Percentiles rank a stretch among this genome's conserved stretches.
Evolutionary conservation across 2,329 filamentous ascomycete genomes (phyloP).

Genomic region (Thelonectria rubi): DNA sequence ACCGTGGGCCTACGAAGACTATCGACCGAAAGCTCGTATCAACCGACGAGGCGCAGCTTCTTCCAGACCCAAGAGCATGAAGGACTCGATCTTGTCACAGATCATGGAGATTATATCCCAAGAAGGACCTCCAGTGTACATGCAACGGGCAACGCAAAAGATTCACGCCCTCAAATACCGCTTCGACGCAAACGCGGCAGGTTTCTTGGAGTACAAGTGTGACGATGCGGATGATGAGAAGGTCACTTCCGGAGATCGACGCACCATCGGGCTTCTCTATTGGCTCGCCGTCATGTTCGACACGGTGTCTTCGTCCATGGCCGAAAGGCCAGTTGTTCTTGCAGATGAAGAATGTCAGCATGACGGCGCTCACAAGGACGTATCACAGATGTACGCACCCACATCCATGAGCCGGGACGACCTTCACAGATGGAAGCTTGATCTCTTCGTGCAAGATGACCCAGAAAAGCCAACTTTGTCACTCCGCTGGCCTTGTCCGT

Average conservation of each 20-base stretch:
- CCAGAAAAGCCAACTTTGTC: conserved; percentile 27
- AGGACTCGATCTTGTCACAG: conserved; percentile 11
- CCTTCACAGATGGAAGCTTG: conserved; percentile 29
- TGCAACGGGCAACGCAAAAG: conserved; percentile 37
- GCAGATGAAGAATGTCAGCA: conserved; percentile 51
- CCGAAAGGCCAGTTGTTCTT: conserved; percentile 46
- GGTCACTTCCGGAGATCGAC: conserved; percentile 36
- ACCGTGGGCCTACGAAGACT: conserved; percentile 26
- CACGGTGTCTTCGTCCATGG: conserved; percentile 63
- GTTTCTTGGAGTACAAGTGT: conserved; percentile 14
- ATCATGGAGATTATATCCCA: conserved; percentile 34
- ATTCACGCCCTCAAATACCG: conserved; percentile 38
- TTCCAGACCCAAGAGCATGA: not conserved
- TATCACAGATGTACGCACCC: not conserved
- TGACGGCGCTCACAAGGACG: conserved; percentile 30
- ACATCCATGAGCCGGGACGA: not conserved
- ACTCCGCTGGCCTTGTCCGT: conserved; percentile 61
- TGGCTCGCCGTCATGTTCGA: conserved; percentile 70
- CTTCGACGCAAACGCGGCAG: conserved; percentile 33
- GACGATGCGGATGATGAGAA: conserved; percentile 5
- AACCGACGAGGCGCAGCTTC: not conserved
- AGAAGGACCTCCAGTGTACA: conserved; percentile 35
- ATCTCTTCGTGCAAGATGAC: conserved; percentile 37
- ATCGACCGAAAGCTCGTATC: not conserved
- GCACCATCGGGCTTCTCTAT: conserved; percentile 62